Base-by-base conservation (phyloP, 768 basidiomycete species). In the Gloeostereum incarnatum region DNA sequence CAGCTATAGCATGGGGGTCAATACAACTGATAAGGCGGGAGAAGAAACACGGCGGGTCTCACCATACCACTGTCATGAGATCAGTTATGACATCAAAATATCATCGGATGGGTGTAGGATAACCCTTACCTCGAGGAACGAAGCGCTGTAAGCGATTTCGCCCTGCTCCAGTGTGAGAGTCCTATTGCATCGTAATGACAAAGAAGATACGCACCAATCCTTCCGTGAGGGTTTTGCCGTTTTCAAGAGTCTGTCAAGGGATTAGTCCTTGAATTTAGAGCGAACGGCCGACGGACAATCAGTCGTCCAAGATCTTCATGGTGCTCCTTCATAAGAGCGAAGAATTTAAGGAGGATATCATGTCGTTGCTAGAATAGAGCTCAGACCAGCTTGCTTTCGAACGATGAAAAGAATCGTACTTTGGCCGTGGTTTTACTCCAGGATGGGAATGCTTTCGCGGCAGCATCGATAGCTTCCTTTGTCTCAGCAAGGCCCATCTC, bases 371-470 rank as follows among this genome's bases (percentile, higher is more conserved):
- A 50, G 46, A 18, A 29, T n/a, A 38, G 24, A 31, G 8, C 39
- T 16, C 22, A 34, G 17, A 31, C 10, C 11, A 33, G n/a, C 9
- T 20, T 22, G 10, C 16, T 32, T 25, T 19, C 22, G 11, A 14
- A 10, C 17, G 31, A 39, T 21, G 25, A 8, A 32, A 32, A n/a
- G 7, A 22, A 17, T 48, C 61, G 24, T 37, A 88, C 87, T 68
- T 89, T 92, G 17, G 87, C 83, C 1, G 88, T 87, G 20, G 91
- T 94, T 52, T 67, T 78, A 47, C 84, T 76, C 90, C 90, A 99
- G 1, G 75, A 69, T 48, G 76, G 73, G 60, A 97, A 90, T 0
- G 93, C 88, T 34, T 66, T 73, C 5, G 66, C 60, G 7, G 96
- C 96, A 9, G 84, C 84, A 14, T 75, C 64, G 44, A 98, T 91